Percentiles rank a stretch among this genome's conserved stretches.
These are phyloP conservation scores for Trichomonas gallinae DNA, from an alignment of 208 protist genomes.

Conservation along the genomic window DNA sequence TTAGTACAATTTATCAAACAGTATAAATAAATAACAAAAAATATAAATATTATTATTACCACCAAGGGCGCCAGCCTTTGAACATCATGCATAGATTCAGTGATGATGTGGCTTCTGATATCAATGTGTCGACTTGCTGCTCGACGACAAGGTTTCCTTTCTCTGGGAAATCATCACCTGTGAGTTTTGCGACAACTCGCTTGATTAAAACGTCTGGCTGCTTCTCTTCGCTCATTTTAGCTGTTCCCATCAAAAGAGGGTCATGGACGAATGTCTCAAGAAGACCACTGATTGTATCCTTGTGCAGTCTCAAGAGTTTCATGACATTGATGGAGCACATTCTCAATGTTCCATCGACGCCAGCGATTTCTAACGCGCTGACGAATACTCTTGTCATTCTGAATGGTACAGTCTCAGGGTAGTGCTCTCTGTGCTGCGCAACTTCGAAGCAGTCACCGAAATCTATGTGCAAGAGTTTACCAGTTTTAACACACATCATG, in stretches of 20 bases:
- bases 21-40: neutral
- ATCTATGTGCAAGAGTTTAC: conserved; percentile 56
- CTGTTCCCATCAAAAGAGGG: conserved; percentile 32
- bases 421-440: conserved; percentile 60
- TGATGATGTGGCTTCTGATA: conserved; percentile 13
- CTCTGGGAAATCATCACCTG: neutral
- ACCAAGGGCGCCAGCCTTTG: conserved; percentile 29
- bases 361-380: conserved; percentile 39
- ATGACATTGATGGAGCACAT: conserved; percentile 52
- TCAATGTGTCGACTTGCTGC: conserved; percentile 26
- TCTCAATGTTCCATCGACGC: conserved; percentile 63
- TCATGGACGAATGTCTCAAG: neutral
- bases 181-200: neutral
- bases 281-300: neutral
- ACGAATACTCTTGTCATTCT: conserved; percentile 44
- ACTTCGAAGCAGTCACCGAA: conserved; percentile 88
- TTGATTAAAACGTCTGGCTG: neutral
- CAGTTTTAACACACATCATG: conserved; percentile 58
- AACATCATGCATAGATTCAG: conserved; percentile 27
- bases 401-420: conserved; percentile 48
- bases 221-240: neutral
- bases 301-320: neutral
- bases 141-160: neutral
- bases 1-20: neutral
- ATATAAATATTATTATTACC: conserved; percentile 26